A percentile compares a stretch with the other conserved stretches of the same genome.
phyloP scores from a whole-genome alignment of 208 protist species.

The Chromosphaera perkinsii region DNA sequence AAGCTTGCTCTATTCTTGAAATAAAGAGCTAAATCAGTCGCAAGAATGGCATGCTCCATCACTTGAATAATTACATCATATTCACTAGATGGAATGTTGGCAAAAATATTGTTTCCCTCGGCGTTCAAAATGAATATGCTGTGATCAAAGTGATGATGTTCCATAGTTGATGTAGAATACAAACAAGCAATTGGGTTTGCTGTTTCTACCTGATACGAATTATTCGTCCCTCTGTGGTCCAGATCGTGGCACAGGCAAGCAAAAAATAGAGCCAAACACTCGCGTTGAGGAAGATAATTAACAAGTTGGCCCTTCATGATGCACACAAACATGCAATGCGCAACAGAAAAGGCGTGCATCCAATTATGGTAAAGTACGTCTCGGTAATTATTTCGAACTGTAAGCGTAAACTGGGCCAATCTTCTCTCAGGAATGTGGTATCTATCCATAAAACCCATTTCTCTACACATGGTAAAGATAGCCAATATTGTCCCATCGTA shows the following conservation, averaged over 20 bases:
- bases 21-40: conserved; percentile 18
- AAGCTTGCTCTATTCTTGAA: conserved; percentile 5
- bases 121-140: conserved; percentile 1
- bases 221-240: conserved; percentile 22
- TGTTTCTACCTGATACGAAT: neutral
- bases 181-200: conserved; percentile 1
- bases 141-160: conserved; percentile 19
- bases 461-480: neutral
- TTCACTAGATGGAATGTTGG: neutral
- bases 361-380: conserved; percentile 27
- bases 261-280: conserved; percentile 8
- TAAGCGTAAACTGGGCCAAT: neutral
- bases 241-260: conserved; percentile 18
- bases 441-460: neutral
- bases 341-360: conserved; percentile 11
- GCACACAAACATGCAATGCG: conserved; percentile 6
- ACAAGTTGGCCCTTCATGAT: neutral
- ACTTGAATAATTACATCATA: neutral
- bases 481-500: neutral
- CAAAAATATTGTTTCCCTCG: conserved; percentile 3
- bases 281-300: no score
- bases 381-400: neutral
- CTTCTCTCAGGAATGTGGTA: neutral
- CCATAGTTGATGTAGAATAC: conserved; percentile 1
- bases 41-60: conserved; percentile 12